A percentile compares a stretch with the other conserved stretches of the same genome.
These are phyloP conservation scores for Globisporangium perplexum DNA, from an alignment of 352 stramenopile genomes.

Conservation along the genomic window DNA sequence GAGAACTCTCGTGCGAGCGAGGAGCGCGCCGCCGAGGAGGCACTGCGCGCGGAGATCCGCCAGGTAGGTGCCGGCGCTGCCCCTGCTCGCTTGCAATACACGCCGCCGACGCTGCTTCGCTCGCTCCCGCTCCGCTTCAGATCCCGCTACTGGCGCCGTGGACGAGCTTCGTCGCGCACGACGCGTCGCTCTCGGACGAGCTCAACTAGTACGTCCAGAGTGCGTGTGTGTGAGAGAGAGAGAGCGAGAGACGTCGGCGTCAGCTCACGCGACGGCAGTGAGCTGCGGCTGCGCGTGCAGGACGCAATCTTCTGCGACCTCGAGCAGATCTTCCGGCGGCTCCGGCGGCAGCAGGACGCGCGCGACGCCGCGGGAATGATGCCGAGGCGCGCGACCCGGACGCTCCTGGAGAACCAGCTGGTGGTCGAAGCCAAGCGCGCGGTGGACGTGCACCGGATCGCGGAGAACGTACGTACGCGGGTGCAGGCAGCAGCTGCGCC, in stretches of 20 bases:
- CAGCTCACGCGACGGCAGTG: slow-evolving; percentile 15
- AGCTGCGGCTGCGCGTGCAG: slow-evolving; percentile 33
- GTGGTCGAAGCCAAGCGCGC: slow-evolving; percentile 62
- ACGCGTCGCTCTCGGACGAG: slow-evolving; percentile 40
- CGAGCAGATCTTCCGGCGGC: slow-evolving; percentile 23
- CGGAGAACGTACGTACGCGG: slow-evolving; percentile 26
- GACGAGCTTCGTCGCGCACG: slow-evolving; percentile 32
- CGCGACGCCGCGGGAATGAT: slow-evolving; percentile 42
- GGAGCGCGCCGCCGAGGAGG: slow-evolving; percentile 7
- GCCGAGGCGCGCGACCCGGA: slow-evolving; percentile 26
- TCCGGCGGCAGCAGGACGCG: slow-evolving; percentile 35
- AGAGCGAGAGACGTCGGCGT: background rate
- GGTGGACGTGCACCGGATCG: slow-evolving; percentile 35
- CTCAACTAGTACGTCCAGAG: slow-evolving; percentile 29
- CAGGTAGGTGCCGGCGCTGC: slow-evolving; percentile 10
- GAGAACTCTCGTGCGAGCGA: background rate
- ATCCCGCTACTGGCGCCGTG: slow-evolving; percentile 45
- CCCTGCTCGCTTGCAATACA: background rate
- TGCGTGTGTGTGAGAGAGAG: background rate
- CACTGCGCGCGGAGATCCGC: slow-evolving; percentile 17
- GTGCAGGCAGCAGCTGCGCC: too few relatives aligned
- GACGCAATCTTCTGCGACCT: slow-evolving; percentile 40
- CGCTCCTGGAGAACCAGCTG: slow-evolving; percentile 49
- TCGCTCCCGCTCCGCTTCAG: background rate
- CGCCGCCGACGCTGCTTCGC: too few relatives aligned